Conservation (phyloP, 2,329 filamentous ascomycete genomes). For the Blumeriella jaapii region DNA sequence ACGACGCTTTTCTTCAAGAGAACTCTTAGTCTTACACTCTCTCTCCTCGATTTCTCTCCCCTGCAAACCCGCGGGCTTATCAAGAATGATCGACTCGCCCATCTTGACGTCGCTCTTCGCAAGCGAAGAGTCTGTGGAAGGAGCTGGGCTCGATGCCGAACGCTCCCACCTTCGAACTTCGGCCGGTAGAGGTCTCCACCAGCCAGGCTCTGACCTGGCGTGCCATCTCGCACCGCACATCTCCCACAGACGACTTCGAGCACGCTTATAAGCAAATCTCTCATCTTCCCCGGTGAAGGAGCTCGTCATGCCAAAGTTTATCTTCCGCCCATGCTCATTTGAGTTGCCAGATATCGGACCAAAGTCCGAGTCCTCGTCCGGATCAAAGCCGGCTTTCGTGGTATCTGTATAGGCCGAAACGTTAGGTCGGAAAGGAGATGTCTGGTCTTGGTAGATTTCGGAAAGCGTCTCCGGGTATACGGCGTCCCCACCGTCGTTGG, state of each 20-base stretch:
- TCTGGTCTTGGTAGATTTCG: constrained; percentile 69
- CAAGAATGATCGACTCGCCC: constrained; percentile 32
- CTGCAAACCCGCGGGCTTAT: constrained; percentile 33
- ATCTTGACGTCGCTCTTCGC: constrained; percentile 29
- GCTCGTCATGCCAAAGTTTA: constrained; percentile 54
- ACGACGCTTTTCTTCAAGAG: constrained; percentile 30
- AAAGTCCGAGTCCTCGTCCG: constrained; percentile 47
- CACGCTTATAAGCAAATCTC: constrained; percentile 69
- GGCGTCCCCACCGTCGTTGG: constrained; percentile 34
- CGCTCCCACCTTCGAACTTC: constrained; percentile 58
- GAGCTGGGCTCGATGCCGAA: not conserved
- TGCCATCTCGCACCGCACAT: constrained; percentile 68
- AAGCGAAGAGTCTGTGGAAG: not conserved
- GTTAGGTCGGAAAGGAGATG: constrained; percentile 69
- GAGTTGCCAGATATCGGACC: constrained; percentile 27
- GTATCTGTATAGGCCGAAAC: constrained; percentile 50
- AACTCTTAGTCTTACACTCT: constrained; percentile 14
- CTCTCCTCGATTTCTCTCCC: constrained; percentile 17
- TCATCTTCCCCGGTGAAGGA: constrained; percentile 74
- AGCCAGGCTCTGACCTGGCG: constrained; percentile 43
- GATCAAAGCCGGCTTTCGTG: constrained; percentile 38
- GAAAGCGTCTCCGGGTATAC: constrained; percentile 54
- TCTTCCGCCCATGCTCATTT: constrained; percentile 29
- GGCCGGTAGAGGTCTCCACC: constrained; percentile 56
- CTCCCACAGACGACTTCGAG: constrained; percentile 69